These are phyloP conservation scores for Pezicula radicicola DNA, from an alignment of 2,329 filamentous ascomycete genomes.

Conservation along the genomic window DNA sequence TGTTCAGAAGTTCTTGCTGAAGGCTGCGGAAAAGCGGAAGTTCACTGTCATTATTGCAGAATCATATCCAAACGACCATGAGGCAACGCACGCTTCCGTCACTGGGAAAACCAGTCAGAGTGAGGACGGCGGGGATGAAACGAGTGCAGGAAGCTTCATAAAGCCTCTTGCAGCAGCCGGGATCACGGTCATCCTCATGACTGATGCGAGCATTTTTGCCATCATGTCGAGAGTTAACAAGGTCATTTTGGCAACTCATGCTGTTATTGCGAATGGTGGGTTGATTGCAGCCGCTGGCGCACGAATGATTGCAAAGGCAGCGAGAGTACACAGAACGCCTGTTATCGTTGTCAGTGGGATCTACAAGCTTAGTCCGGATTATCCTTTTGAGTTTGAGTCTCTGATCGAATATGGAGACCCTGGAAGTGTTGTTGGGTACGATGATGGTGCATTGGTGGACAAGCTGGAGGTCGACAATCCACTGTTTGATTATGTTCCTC, in stretches of 20 bases:
- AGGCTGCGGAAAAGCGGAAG: conserved; percentile 82
- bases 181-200: conserved; percentile 78
- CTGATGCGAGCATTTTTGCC: conserved; percentile 82
- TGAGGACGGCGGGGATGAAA: conserved; percentile 30
- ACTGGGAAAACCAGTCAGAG: conserved; percentile 50
- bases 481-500: conserved; percentile 77
- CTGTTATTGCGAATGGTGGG: conserved; percentile 84
- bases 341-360: conserved; percentile 89
- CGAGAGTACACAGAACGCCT: conserved; percentile 75
- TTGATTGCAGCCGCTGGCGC: conserved; percentile 84
- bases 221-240: conserved; percentile 96
- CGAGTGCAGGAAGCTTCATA: conserved; percentile 54
- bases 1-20: conserved; percentile 84
- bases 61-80: conserved; percentile 66
- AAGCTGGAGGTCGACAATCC: conserved; percentile 76
- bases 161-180: conserved; percentile 77
- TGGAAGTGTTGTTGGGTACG: conserved; percentile 71
- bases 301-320: conserved; percentile 77
- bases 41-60: conserved; percentile 89
- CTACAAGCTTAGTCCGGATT: conserved; percentile 90
- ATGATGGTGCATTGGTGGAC: conserved; percentile 76
- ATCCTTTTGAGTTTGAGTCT: conserved; percentile 77
- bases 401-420: conserved; percentile 86
- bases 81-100: conserved; percentile 58
- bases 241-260: conserved; percentile 85